phyloP scores from a whole-genome alignment of 768 basidiomycete species.

The Kwoniella newhampshirensis region DNA sequence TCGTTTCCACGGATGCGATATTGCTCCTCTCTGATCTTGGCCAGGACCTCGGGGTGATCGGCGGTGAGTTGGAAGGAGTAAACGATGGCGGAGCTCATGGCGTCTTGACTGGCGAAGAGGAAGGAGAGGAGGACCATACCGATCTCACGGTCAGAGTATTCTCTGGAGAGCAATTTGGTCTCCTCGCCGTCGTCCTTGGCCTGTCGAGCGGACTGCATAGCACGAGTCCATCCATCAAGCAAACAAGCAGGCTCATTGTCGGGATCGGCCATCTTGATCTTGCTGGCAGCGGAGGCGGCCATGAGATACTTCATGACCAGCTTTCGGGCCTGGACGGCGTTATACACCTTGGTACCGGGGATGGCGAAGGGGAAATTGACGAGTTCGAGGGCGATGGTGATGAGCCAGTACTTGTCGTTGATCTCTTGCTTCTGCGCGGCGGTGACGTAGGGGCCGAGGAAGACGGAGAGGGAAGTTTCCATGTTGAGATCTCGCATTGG shows the following conservation, averaged over 20 bases:
- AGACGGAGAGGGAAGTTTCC: constrained; percentile 93
- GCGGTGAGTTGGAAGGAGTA: constrained; percentile 95
- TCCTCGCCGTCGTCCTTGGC: constrained; percentile 60
- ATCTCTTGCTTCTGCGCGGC: constrained; percentile 76
- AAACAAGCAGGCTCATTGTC: constrained; percentile 76
- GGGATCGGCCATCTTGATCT: constrained; percentile 75
- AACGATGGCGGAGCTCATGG: constrained; percentile 95
- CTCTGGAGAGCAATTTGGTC: constrained; percentile 59
- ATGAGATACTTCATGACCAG: constrained; percentile 67
- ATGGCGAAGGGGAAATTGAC: constrained; percentile 97
- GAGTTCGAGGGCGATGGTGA: constrained; percentile 90
- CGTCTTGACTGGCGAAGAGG: constrained; percentile 94
- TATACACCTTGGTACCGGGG: constrained; percentile 95
- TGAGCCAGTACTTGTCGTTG: constrained; percentile 90
- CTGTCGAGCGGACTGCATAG: constrained; percentile 61
- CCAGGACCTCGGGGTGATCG: constrained; percentile 83
- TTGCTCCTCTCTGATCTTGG: constrained; percentile 89
- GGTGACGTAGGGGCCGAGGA: constrained; percentile 87
- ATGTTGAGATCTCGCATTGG: constrained; percentile 91
- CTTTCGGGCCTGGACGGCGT: constrained; percentile 87
- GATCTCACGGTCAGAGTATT: constrained; percentile 93
- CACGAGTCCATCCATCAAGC: constrained; percentile 85
- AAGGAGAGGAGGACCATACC: constrained; percentile 95
- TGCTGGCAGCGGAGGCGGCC: constrained; percentile 74
- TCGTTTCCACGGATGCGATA: constrained; percentile 76